Percentiles rank a stretch among this genome's conserved stretches.
Conservation (phyloP, 306 rosid species). For the Prinsepia uniflora region DNA sequence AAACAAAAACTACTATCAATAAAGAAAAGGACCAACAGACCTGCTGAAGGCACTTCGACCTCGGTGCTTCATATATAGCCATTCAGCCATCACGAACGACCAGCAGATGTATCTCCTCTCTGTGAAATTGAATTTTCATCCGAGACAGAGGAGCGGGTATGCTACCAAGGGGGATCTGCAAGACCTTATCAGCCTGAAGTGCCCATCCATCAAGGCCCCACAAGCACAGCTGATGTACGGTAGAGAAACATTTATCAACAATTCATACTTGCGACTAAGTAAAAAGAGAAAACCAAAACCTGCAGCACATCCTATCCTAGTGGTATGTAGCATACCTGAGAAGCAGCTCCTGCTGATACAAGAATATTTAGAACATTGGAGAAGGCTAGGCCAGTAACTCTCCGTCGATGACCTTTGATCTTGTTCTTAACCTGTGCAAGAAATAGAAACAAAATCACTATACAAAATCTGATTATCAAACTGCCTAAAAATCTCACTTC, state of each 20-base stretch:
- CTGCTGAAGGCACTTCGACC: slow-evolving; percentile 30
- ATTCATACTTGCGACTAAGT: background rate
- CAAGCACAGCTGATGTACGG: slow-evolving; percentile 23
- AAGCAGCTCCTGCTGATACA: slow-evolving; percentile 31
- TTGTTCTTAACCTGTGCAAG: slow-evolving; percentile 23
- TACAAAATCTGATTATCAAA: background rate
- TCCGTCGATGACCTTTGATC: slow-evolving; percentile 29
- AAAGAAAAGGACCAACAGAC: slow-evolving; percentile 9
- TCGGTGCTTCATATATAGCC: slow-evolving; percentile 35
- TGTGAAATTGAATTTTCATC: slow-evolving; percentile 32
- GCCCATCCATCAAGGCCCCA: slow-evolving; percentile 30
- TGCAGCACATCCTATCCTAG: background rate
- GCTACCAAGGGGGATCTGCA: slow-evolving; percentile 16
- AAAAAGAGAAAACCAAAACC: background rate
- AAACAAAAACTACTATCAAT: background rate
- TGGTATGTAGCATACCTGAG: slow-evolving; percentile 27
- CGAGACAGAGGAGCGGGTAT: slow-evolving; percentile 13
- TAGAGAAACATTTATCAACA: background rate
- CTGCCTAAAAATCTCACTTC: background rate
- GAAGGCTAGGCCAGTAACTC: slow-evolving; percentile 41
- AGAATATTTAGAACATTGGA: slow-evolving; percentile 26
- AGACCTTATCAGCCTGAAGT: slow-evolving; percentile 7
- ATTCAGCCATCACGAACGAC: slow-evolving; percentile 23
- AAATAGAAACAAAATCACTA: background rate
- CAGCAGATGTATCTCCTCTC: slow-evolving; percentile 26